Evolutionary conservation across 495 filamentous ascomycete genomes (phyloP), one percentile per base, ranked within the genome.

Genomic region (Talaromyces adpressus): DNA sequence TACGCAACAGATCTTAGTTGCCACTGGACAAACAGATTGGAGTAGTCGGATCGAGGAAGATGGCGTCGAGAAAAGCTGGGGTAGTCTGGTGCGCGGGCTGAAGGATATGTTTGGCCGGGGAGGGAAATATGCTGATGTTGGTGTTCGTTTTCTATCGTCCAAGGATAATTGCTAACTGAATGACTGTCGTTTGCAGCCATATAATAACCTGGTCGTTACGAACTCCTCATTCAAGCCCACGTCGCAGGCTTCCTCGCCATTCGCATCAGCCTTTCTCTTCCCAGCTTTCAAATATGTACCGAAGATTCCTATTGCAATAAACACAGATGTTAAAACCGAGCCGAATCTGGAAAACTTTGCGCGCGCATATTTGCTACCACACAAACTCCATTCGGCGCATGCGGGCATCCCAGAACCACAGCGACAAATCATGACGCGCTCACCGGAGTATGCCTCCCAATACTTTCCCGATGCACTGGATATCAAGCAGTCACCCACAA

Each of bases 21-120:
- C 85, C 63, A 96, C 93, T 0, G 91, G 91, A 7, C 82, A 85
- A 62, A 69, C 78, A 22, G 90, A 97, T 72, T 98, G 94, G 94
- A 81, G 81, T 18, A 84, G 81, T 70, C 78, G 79, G 49, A 87
- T 92, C 71, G 78, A 88, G 72, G 71, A 96, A 82, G 84, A 89
- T 34, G 82, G 76, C 27, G 52, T 73, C 18, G 65, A 67, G 7
- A 34, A 70, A 45, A 66, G 66, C 30, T 77, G 74, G 73, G 77
- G 75, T n/a, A 85, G 86, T 64, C 75, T 97, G 8, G 90, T 87
- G 1, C 84, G 87, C 57, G 84, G 85, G 47, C 69, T 97, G 64
- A 93, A 89, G 72, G 74, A 76, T 30, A 68, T 92, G 25, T 67
- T 91, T 45, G 89, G 86, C 8, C 80, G 84, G 23, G 84, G 83